Conservation (phyloP, 2,329 filamentous ascomycete genomes). For the Epichloe hybrida region DNA sequence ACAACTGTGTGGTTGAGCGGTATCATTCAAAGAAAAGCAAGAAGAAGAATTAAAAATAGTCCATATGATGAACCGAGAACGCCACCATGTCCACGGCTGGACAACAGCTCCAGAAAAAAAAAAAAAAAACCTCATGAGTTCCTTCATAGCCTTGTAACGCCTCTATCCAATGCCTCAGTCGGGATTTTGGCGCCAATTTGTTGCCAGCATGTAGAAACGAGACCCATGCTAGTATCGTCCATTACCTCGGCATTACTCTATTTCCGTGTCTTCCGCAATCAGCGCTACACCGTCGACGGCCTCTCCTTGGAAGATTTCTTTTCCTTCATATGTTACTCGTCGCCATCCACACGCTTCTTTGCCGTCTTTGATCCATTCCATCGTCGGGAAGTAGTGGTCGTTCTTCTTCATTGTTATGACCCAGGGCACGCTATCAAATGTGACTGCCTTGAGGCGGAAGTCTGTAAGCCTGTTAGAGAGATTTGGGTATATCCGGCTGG, state of each 20-base stretch:
- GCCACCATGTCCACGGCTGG: conserved; percentile 2
- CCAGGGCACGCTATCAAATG: conserved; percentile 97
- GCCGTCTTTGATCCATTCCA: conserved; percentile 54
- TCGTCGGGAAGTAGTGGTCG: conserved; percentile 78
- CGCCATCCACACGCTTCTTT: conserved; percentile 48
- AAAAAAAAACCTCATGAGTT: conserved; percentile 12
- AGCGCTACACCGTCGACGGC: conserved; percentile 34
- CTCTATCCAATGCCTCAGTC: conserved; percentile 11
- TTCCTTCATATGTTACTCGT: conserved; percentile 47
- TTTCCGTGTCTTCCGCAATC: conserved; percentile 28
- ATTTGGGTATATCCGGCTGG: neutral
- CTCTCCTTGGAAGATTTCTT: conserved; percentile 39
- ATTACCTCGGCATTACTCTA: conserved; percentile 19
- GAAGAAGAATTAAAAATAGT: neutral
- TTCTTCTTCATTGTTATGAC: conserved; percentile 99
- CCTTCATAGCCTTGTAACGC: conserved; percentile 24
- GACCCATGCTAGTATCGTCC: neutral
- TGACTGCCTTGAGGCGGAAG: conserved; percentile 93
- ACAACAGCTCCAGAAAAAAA: conserved; percentile 20
- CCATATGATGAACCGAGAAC: conserved; percentile 1
- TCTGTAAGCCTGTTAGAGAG: conserved; percentile 34
- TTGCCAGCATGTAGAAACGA: neutral
- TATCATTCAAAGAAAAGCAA: neutral
- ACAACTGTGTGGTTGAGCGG: neutral
- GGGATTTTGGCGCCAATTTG: conserved; percentile 8